These are phyloP conservation scores for Canavalia gladiata DNA, from an alignment of 306 rosid genomes.

Conservation along the genomic window DNA sequence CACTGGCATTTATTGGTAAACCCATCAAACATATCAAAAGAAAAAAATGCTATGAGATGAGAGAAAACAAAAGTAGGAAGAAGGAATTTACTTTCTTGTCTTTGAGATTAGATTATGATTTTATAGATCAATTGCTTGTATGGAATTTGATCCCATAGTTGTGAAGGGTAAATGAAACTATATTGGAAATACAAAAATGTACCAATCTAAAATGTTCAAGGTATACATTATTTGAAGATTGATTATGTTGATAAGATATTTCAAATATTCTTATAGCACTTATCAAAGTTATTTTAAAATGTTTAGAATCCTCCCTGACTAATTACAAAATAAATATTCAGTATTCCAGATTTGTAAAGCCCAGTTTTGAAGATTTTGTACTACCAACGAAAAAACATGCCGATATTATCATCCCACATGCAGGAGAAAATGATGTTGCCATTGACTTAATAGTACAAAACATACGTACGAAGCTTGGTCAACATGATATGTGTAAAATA, in stretches of 20 bases:
- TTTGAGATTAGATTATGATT: background rate
- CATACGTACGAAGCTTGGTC: conserved; percentile 88
- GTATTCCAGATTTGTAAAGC: conserved; percentile 91
- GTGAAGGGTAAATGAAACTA: background rate
- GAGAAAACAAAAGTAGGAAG: background rate
- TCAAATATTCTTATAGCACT: background rate
- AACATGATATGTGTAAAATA: conserved; percentile 89
- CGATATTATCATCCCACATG: conserved; percentile 86
- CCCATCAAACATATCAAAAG: background rate
- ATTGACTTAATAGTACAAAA: conserved; percentile 88
- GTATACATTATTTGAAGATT: background rate
- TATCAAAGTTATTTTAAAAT: background rate
- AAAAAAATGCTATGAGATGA: background rate
- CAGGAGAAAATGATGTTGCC: conserved; percentile 89
- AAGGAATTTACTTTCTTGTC: background rate
- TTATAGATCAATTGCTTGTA: background rate
- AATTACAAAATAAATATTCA: conserved; percentile 39
- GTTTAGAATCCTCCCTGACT: background rate
- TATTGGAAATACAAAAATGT: background rate
- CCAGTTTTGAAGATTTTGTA: conserved; percentile 87
- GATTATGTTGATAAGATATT: background rate
- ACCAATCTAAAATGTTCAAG: background rate
- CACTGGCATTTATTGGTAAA: background rate
- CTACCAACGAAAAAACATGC: conserved; percentile 89
- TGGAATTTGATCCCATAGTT: background rate